These are phyloP conservation scores for Amauroascus niger DNA, from an alignment of 2,329 filamentous ascomycete genomes.

Conservation along the genomic window DNA sequence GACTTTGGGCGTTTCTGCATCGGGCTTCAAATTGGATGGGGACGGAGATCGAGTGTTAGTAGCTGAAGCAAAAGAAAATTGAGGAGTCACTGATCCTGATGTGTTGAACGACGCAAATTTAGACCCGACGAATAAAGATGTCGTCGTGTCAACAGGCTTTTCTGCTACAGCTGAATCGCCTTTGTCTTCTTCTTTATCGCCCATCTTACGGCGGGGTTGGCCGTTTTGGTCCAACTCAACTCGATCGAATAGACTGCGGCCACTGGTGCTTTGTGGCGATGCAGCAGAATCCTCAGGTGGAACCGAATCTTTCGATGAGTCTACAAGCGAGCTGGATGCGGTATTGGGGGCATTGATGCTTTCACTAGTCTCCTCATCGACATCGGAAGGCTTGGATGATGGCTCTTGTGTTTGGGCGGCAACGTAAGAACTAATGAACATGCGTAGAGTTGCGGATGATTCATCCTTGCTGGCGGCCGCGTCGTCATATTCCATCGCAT, in stretches of 20 bases:
- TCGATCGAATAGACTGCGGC: constrained; percentile 31
- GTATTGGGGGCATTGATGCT: constrained; percentile 17
- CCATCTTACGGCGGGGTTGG: constrained; percentile 20
- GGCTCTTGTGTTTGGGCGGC: constrained; percentile 8
- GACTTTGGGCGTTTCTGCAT: constrained; percentile 9
- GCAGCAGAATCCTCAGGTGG: constrained; percentile 9
- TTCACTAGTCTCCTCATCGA: background rate
- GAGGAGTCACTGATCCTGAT: constrained; percentile 19
- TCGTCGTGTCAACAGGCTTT: constrained; percentile 11
- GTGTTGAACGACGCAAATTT: constrained; percentile 24
- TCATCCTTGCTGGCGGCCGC: background rate
- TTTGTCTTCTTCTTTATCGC: constrained; percentile 12
- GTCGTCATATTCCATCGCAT: constrained; percentile 11
- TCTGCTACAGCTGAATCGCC: constrained; percentile 3
- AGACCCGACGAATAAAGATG: constrained; percentile 21
- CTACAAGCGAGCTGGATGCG: background rate
- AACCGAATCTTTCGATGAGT: constrained; percentile 12
- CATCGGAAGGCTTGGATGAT: background rate
- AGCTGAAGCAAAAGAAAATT: constrained; percentile 18
- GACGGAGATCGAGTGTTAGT: constrained; percentile 20
- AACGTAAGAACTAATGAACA: constrained; percentile 18
- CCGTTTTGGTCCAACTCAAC: constrained; percentile 24
- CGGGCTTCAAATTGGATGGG: constrained; percentile 2
- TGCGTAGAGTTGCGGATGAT: constrained; percentile 14
- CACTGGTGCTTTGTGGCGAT: constrained; percentile 16